phyloP scores from a whole-genome alignment of 345 rosid genomes.

The Camelina neglecta region DNA sequence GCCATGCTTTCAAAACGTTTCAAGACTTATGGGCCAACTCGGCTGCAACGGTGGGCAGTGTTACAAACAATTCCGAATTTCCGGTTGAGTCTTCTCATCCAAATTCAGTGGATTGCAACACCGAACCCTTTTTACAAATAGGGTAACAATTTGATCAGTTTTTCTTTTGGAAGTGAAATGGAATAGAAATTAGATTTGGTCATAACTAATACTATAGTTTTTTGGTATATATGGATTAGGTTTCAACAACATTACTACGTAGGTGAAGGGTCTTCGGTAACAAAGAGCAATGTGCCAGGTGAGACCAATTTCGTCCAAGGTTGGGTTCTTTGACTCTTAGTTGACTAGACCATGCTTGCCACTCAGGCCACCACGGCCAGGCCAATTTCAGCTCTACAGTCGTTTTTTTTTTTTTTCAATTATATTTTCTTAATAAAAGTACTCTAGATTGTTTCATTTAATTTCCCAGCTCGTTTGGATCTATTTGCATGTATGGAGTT shows the following conservation, averaged over 20 bases:
- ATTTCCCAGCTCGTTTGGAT: slow-evolving; percentile 9
- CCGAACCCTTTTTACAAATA: slow-evolving; percentile 71
- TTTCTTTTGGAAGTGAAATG: not conserved
- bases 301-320: slow-evolving; percentile 84
- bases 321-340: slow-evolving; percentile 66
- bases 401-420: not conserved
- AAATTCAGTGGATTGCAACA: slow-evolving; percentile 57
- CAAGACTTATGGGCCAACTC: slow-evolving; percentile 64
- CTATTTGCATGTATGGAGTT: not conserved
- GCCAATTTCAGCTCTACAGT: slow-evolving; percentile 15
- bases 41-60: slow-evolving; percentile 38
- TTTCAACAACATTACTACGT: slow-evolving; percentile 68
- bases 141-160: slow-evolving; percentile 46
- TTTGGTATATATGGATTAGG: slow-evolving; percentile 29
- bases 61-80: slow-evolving; percentile 49
- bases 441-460: slow-evolving; percentile 16
- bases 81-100: slow-evolving; percentile 56
- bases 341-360: slow-evolving; percentile 32
- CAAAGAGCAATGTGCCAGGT: slow-evolving; percentile 51
- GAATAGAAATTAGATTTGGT: not conserved
- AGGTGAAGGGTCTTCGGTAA: slow-evolving; percentile 68
- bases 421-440: not conserved
- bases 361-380: not conserved
- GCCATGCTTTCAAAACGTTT: slow-evolving; percentile 54
- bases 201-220: slow-evolving; percentile 1